Evolutionary conservation across 169 alveolate species (phyloP), one percentile per base, ranked within the genome.

Genomic region (Toxoplasma gondii): DNA sequence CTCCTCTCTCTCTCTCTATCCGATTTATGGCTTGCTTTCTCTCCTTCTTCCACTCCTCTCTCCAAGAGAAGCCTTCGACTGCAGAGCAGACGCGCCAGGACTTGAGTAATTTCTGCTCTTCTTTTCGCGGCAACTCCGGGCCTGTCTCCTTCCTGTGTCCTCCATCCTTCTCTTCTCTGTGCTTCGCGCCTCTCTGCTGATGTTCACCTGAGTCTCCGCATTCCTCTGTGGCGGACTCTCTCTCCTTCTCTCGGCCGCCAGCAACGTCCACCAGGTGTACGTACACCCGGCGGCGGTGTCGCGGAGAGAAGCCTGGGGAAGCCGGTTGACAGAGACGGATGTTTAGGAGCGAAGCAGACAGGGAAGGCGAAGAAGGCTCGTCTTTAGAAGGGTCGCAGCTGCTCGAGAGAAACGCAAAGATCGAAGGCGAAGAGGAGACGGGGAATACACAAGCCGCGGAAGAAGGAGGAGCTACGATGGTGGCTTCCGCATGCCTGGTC

Each of bases 271-370:
- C 90, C 12, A 82, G 90, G 90, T 82, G 90, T 82, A 82, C 90
- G 67, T 82, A 82, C 90, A 82, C 90, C 90, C 67, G 90, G 90
- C 88, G 88, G 64, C 90, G 90, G 43, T 12, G 44, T 12, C 49
- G 49, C 84, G 22, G 84, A 49, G 84, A 7, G 41, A 34, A 38
- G 41, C 22, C 27, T 7, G 84, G 49, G 31, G 84, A 27, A 24
- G 81, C 22, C n/a, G n/a, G 81, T 9, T 31, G 41, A 16, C 22
- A 27, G 16, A 0, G n/a, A n/a, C 36, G 38, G 81, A 24, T 0
- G 81, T 27, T n/a, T 0, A 49, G 29, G 34, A 34, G 84, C 5
- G 44, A n/a, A 74, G 84, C 84, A 24, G 45, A 10, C 44, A 74
- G 84, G 22, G 84, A 34, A 41, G n/a, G 22, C 17, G 84, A 19